Base-by-base conservation (phyloP, 2,329 filamentous ascomycete species). In the Orbilia ellipsospora region DNA sequence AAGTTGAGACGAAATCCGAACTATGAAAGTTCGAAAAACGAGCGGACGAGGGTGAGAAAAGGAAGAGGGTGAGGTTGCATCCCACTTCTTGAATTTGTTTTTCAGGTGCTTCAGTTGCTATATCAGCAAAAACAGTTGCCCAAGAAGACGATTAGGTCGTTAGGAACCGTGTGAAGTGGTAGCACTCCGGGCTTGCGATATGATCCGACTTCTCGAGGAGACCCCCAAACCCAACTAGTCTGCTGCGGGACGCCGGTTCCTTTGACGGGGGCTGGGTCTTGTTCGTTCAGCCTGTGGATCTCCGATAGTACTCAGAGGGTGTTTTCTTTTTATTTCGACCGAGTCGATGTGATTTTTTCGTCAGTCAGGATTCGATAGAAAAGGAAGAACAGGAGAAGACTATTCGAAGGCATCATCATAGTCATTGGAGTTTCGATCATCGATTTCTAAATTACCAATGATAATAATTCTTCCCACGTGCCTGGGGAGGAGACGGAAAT, bases 201-300 rank as follows among this genome's bases (percentile, higher is more conserved):
- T 75, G 54, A 69, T 75, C 72, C 72, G 72, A 69, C 45, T 69
- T 65, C 72, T 68, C 40, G 57, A 74, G 70, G 70, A 73, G 44
- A 48, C 42, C 45, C 31, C 45, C 28, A 54, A 45, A 56, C 26
- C 63, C 64, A 69, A 55, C 57, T 59, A 68, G 51, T 23, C 50
- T 51, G 13, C 70, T 36, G 70, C 50, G 36, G 26, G 63, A 48
- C 51, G 66, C 66, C 59, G 66, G 44, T 72, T 64, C 26, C 67
- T 54, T 72, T 64, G 67, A 54, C 64, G 52, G 72, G 72, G 72
- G 72, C 72, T 75, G 72, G 72, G 72, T 61, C 56, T 10, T 36
- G 31, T 36, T 36, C 31, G 31, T 44, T 52, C 23, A 68, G 59
- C 36, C 18, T 69, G 72, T 75, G 72, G 72, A 69, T 65, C 72